Base-by-base conservation (phyloP, 2,329 filamentous ascomycete genomes). In the Boeremia lycopersici region DNA sequence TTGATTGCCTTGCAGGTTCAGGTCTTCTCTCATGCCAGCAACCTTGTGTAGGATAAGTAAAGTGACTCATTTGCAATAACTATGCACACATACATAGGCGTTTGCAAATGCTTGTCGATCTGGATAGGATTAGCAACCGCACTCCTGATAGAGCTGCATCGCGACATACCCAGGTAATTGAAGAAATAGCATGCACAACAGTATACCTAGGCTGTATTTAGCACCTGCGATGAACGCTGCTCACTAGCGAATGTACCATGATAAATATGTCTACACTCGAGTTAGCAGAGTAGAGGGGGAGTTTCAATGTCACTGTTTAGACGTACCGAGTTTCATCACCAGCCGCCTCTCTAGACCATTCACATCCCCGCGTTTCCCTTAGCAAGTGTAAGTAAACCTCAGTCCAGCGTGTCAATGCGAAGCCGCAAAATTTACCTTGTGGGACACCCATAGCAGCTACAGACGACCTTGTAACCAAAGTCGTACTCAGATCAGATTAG, bases 111-210 rank as follows among this genome's bases (percentile, higher is more conserved):
- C 46, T 25, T 48, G 46, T 7, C 46, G 46, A 29, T 48, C 46
- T 48, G 7, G 10, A 5, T 12, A 6, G 4, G 4, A 15, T 46
- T 26, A 46, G 12, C 6, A 25, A 8, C 1, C 15, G 19, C 4
- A 19, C n/a, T 10, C 6, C 5, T 10, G 8, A 19, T 19, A 2
- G 13, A 2, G 2, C 28, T 34, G 6, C 6, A 2, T 4, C 25
- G 26, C 2, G 7, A 31, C 53, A 36, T 39, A 67, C 64, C 65
- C 19, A 69, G 64, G 36, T 69, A 69, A 34, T 69, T 69, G 53
- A 69, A 65, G 45, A 69, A 69, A 41, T 68, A 69, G 15, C 56
- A 57, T 11, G 63, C 59, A 26, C 65, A 68, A 44, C 62, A 67
- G 28, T 61, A 68, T 3, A 57, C 57, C 62, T 65, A 30, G 1